These are phyloP conservation scores for Endoconidiophora laricicola DNA, from an alignment of 2,329 filamentous ascomycete species.

Conservation along the genomic window DNA sequence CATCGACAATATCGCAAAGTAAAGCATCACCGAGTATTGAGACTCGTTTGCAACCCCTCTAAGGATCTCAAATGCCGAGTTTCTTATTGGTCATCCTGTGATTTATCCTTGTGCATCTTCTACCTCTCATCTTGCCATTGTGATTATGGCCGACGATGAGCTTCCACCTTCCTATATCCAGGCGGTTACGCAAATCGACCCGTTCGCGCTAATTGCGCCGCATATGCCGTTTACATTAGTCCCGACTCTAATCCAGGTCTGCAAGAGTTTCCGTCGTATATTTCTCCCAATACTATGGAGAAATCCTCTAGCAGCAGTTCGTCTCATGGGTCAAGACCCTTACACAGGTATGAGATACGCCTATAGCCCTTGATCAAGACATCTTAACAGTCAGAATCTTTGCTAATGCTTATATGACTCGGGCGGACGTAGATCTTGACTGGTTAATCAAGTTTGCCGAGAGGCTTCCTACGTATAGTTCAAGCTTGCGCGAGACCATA, in stretches of 20 bases:
- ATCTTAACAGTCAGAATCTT: background rate
- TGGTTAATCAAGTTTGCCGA: slow-evolving; percentile 2
- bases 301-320: slow-evolving; percentile 27
- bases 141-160: no score
- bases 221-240: slow-evolving; percentile 28
- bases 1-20: no score
- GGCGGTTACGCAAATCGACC: slow-evolving; percentile 16
- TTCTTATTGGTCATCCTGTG: no score
- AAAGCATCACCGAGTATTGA: no score
- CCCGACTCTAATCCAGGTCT: slow-evolving; percentile 31
- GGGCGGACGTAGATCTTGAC: slow-evolving; percentile 3
- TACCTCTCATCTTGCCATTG: no score
- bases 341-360: slow-evolving; percentile 24
- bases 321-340: slow-evolving; percentile 25
- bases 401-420: background rate
- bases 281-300: slow-evolving; percentile 38
- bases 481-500: slow-evolving; percentile 4
- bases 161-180: background rate
- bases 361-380: background rate
- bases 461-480: background rate
- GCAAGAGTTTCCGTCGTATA: slow-evolving; percentile 27
- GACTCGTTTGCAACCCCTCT: no score
- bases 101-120: no score
- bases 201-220: slow-evolving; percentile 31
- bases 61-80: no score